phyloP scores from a whole-genome alignment of 306 rosid species.

The barrel medic (Medicago truncatula) region MtrunA17r5.0-ANR NC_053048.1:36083501-36084000 shows the following conservation, averaged over 20 bases:
- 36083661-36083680: conserved; percentile 80
- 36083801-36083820: conserved; percentile 89
- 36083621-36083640: conserved; percentile 52
- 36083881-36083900: too few species aligned
- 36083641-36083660: conserved; percentile 74
- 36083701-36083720: conserved; percentile 89
- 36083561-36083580: conserved; percentile 72
- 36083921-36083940: neutral
- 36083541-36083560: conserved; percentile 75
- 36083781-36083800: conserved; percentile 73
- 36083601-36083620: conserved; percentile 69
- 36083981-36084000: too few species aligned
- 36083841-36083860: neutral
- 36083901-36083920: too few species aligned
- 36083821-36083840: conserved; percentile 52
- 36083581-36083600: conserved; percentile 87
- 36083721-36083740: conserved; percentile 85
- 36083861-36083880: neutral
- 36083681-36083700: conserved; percentile 64
- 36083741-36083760: conserved; percentile 75
- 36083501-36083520: conserved; percentile 78
- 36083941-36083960: too few species aligned
- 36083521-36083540: conserved; percentile 67
- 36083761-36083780: conserved; percentile 80
- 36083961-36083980: too few species aligned